Percentiles rank a stretch among this genome's conserved stretches.
phyloP scores from a whole-genome alignment of 345 rosid species.

The Eutrema heterophyllum region DNA sequence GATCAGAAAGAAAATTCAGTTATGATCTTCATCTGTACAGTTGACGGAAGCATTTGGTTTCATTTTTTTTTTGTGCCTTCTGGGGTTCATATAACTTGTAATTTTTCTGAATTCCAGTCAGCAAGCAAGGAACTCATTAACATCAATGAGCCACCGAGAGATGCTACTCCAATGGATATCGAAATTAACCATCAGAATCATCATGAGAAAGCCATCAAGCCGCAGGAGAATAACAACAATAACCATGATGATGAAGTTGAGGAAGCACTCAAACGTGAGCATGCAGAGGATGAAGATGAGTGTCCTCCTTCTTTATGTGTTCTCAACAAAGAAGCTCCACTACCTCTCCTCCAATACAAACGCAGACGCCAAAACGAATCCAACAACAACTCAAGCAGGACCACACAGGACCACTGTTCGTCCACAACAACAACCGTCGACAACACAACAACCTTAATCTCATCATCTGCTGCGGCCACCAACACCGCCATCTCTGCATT shows the following conservation, averaged over 20 bases:
- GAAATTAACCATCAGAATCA: conserved; percentile 18
- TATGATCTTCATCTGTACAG: background rate
- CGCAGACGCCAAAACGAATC: conserved; percentile 63
- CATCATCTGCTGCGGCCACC: conserved; percentile 45
- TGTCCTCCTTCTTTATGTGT: conserved; percentile 42
- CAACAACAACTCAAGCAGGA: conserved; percentile 54
- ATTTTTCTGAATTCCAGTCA: conserved; percentile 39
- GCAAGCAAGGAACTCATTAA: conserved; percentile 26
- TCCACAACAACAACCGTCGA: conserved; percentile 66
- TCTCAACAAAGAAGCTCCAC: conserved; percentile 57
- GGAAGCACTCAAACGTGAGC: conserved; percentile 26
- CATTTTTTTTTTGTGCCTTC: background rate
- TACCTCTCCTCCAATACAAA: conserved; percentile 66
- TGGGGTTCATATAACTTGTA: background rate
- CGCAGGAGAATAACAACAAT: conserved; percentile 8
- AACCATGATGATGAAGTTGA: background rate
- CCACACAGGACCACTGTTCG: conserved; percentile 59
- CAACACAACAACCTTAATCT: conserved; percentile 36
- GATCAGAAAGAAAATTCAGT: background rate
- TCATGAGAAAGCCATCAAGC: background rate
- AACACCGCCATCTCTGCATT: conserved; percentile 67
- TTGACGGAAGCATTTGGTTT: background rate
- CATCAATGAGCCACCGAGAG: conserved; percentile 34
- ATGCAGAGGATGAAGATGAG: conserved; percentile 35
- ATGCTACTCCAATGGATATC: conserved; percentile 18